These are phyloP conservation scores for Picochlorum sp. DNA, from an alignment of 139 green algal genomes.

Conservation along the genomic window DNA sequence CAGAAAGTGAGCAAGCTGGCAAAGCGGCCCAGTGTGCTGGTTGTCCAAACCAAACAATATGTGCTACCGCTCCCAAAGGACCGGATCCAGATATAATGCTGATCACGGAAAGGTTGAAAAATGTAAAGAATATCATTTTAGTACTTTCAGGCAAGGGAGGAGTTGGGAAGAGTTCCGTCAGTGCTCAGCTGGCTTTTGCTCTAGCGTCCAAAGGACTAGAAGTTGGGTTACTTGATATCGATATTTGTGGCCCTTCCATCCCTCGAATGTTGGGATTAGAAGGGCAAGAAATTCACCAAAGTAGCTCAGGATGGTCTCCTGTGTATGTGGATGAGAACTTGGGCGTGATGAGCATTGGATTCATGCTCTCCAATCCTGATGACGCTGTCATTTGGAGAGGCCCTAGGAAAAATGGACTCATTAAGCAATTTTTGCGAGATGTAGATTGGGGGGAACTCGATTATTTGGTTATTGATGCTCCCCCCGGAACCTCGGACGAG, in stretches of 20 bases:
- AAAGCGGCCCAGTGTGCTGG: conserved; percentile 69
- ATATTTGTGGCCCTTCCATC: conserved; percentile 94
- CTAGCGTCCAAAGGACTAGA: conserved; percentile 56
- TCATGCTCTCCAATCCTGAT: conserved; percentile 90
- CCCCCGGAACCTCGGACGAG: conserved; percentile 92
- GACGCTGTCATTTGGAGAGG: conserved; percentile 96
- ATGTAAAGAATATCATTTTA: conserved; percentile 81
- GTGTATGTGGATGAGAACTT: conserved; percentile 91
- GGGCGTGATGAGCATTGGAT: conserved; percentile 96
- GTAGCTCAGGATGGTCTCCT: conserved; percentile 66
- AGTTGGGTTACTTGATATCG: conserved; percentile 91
- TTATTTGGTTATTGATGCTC: conserved; percentile 94
- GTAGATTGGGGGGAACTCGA: conserved; percentile 91
- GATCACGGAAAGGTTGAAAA: conserved; percentile 63
- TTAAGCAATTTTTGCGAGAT: conserved; percentile 96
- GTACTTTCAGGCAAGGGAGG: conserved; percentile 96
- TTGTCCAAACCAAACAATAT: conserved; percentile 88
- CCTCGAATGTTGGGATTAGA: conserved; percentile 91
- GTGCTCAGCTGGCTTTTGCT: conserved; percentile 82
- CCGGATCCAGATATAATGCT: conserved; percentile 73
- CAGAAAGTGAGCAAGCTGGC: conserved; percentile 61
- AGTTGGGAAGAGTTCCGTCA: conserved; percentile 94
- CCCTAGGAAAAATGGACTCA: conserved; percentile 88
- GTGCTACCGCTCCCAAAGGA: conserved; percentile 74
- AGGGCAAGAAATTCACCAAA: conserved; percentile 85